These are phyloP conservation scores for Hypoxylon rickii DNA, from an alignment of 495 filamentous ascomycete genomes.

Conservation along the genomic window DNA sequence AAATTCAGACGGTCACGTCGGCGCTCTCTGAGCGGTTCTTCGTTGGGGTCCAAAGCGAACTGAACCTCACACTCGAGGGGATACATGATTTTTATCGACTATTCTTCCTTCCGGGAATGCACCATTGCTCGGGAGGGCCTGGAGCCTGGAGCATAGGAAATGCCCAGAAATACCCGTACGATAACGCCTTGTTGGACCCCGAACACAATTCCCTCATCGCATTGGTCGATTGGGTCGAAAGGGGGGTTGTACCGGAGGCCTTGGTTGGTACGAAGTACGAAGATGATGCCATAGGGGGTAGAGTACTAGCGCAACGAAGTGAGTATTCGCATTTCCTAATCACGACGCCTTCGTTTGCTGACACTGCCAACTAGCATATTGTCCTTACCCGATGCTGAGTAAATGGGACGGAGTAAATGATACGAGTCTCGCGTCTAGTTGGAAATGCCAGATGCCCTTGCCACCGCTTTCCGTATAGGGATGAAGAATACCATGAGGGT, in stretches of 20 bases:
- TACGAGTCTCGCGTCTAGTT: conserved; percentile 2
- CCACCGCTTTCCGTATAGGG: too few relatives aligned
- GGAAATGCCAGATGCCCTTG: not conserved
- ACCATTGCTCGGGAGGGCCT: conserved; percentile 18
- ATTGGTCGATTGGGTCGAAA: conserved; percentile 51
- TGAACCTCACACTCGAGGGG: conserved; percentile 13
- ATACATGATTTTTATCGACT: conserved; percentile 23
- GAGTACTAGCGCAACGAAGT: conserved; percentile 34
- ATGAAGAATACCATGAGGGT: too few relatives aligned
- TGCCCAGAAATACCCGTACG: conserved; percentile 11
- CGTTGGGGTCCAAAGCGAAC: conserved; percentile 35
- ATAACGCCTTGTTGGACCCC: conserved; percentile 44
- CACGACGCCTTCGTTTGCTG: not conserved
- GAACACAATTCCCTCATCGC: conserved; percentile 47
- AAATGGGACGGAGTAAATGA: conserved; percentile 6
- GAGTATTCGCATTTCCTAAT: conserved; percentile 33
- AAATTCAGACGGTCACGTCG: conserved; percentile 28
- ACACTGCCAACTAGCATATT: not conserved
- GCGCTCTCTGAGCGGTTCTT: conserved; percentile 42
- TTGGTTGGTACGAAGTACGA: conserved; percentile 40
- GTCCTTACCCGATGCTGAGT: not conserved
- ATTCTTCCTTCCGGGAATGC: conserved; percentile 30
- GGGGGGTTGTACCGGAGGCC: conserved; percentile 33
- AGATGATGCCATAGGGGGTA: conserved; percentile 29
- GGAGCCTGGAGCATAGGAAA: conserved; percentile 5